Base-by-base conservation (phyloP, 2,329 filamentous ascomycete genomes). In the Aphanoascus verrucosus region DNA sequence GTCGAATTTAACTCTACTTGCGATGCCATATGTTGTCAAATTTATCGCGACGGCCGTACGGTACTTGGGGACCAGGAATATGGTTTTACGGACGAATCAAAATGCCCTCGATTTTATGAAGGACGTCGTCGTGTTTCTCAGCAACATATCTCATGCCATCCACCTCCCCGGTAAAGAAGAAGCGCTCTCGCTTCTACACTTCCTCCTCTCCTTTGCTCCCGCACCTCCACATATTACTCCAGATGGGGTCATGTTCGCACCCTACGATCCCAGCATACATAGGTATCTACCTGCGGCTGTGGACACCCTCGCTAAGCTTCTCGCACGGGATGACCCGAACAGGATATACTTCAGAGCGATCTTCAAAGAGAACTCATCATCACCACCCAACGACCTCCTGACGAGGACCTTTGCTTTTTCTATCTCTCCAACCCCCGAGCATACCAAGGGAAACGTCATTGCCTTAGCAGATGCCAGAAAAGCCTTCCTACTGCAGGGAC, bases 31-130 rank as follows among this genome's bases (percentile, higher is more conserved):
- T 5, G 83, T 96, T 15, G 78, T 96, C 63, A 88, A 86, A 61
- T 88, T 96, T 63, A 73, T 96, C 7, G 88, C 88, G 55, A 83
- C 83, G 44, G 80, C 90, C 3, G 89, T 97, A 58, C 79, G 89
- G 56, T 87, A 93, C 60, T 77, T 97, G 12, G 93, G 91, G 31
- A 96, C 90, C 3, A 84, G 89, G 12, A 88, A 88, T 61, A 87
- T 91, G 77, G 78, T 97, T 31, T 73, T 97, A 41, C 82, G 88
- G 38, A 88, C 83, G 2, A 80, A 93, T 59, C 77, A 80, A 63
- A 95, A 96, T 69, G 93, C 86, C 0, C 74, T 96, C 59, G 93
- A 98, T 68, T 91, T 97, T 63, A 94, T 96, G 87, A 98, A 98
- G 71, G 93, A 98, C 67, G 76, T 89, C 31, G 81, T 97, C 55